Percentiles rank a stretch among this genome's conserved stretches.
phyloP scores from a whole-genome alignment of 352 stramenopile species.

The Phytopythium boreale region DNA sequence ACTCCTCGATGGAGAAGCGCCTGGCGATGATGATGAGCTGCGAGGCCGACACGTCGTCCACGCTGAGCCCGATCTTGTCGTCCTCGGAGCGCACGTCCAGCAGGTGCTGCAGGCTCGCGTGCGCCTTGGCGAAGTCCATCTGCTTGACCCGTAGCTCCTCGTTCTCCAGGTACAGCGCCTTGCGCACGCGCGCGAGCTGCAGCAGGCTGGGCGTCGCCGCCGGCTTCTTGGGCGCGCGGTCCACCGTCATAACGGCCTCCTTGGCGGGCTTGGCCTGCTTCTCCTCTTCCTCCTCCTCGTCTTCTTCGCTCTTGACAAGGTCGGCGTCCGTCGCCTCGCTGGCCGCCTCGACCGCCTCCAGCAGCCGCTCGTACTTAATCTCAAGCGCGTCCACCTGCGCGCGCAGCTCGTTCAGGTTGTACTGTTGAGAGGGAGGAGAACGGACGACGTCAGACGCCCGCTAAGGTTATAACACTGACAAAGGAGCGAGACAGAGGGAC shows the following conservation, averaged over 20 bases:
- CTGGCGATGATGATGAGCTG: conserved; percentile 31
- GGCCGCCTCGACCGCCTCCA: conserved; percentile 24
- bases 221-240: not conserved
- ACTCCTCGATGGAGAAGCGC: conserved; percentile 40
- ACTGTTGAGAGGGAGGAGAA: conserved; percentile 11
- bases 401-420: conserved; percentile 42
- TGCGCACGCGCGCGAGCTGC: conserved; percentile 30
- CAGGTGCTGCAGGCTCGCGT: conserved; percentile 43
- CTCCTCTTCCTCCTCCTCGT: conserved; percentile 4
- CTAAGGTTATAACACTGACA: not conserved
- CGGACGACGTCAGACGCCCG: not conserved
- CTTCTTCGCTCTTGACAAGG: conserved; percentile 10
- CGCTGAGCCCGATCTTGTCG: conserved; percentile 10
- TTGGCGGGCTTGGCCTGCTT: conserved; percentile 18
- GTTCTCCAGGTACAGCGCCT: conserved; percentile 42
- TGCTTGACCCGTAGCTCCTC: conserved; percentile 28
- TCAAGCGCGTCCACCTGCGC: conserved; percentile 42
- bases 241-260: conserved; percentile 3
- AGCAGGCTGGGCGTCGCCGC: conserved; percentile 14
- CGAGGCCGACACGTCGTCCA: conserved; percentile 14
- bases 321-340: conserved; percentile 12
- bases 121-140: conserved; percentile 42
- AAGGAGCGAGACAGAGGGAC: conserved; percentile 4
- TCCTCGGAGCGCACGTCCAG: conserved; percentile 34
- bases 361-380: conserved; percentile 37